Base-by-base conservation (phyloP, 2,329 filamentous ascomycete genomes). In the Aschersonia sp. region DNA sequence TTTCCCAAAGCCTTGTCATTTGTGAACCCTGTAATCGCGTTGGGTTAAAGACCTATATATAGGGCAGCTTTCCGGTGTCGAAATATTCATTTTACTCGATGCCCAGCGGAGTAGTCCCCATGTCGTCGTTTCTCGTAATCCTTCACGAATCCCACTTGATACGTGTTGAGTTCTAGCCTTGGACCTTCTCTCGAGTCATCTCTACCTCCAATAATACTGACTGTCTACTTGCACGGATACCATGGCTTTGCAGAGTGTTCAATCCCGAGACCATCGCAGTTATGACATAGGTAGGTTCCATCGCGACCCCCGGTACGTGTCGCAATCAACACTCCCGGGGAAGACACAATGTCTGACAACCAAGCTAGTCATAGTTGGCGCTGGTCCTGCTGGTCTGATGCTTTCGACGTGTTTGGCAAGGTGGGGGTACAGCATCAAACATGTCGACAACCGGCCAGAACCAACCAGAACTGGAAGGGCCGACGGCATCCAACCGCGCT, bases 341-440 rank as follows among this genome's bases (percentile, higher is more conserved):
- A 8, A 12, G 35, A 8, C 35, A 39, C n/a, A 22, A n/a, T 42
- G 29, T 35, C 35, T 49, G 32, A 49, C 41, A 31, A 29, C 4
- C 10, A n/a, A 11, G 29, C 76, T 49, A 78, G 87, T 95, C 55
- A 88, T 95, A 54, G 75, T 95, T 48, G 89, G 89, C 53, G 89
- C 89, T 48, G 89, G 89, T 12, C 89, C 89, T 4, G 87, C 89
- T 41, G 89, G 89, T 48, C 76, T 95, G 49, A 81, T 94, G 67
- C 75, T 95, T 30, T 92, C 87, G 7, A 88, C 88, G 32, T 90
- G 85, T 61, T 76, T 95, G 51, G 85, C 87, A 51, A 76, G 88
- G 69, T 95, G 88, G 87, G 89, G 89, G 22, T 95, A 95, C 72
- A 87, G 80, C 63, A 87, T 95, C 65, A 94, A 90, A 71, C 87